These are phyloP conservation scores for Nothophytophthora sp. DNA, from an alignment of 352 stramenopile species.

Conservation along the genomic window DNA sequence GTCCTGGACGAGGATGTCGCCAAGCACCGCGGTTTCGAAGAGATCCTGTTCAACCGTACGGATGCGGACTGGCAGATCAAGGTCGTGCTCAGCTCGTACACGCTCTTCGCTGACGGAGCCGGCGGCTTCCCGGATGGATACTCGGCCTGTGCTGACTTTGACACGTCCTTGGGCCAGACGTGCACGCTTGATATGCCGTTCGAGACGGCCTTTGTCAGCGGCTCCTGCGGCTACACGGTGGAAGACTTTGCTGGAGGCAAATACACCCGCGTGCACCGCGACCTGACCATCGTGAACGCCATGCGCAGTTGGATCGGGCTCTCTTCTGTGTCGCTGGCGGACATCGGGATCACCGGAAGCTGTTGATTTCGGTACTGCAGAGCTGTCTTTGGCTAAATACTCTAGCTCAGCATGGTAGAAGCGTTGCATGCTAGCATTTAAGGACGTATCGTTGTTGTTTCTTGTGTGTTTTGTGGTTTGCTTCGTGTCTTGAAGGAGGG, in stretches of 20 bases:
- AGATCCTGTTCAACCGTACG: slow-evolving; percentile 49
- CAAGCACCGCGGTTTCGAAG: slow-evolving; percentile 59
- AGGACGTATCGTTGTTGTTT: no score
- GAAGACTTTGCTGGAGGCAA: slow-evolving; percentile 49
- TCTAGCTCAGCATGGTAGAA: no score
- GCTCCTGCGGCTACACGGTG: slow-evolving; percentile 65
- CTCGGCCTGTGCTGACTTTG: slow-evolving; percentile 47
- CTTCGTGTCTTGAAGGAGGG: no score
- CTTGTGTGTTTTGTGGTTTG: no score
- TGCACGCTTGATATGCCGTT: slow-evolving; percentile 45
- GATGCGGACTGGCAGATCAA: slow-evolving; percentile 71
- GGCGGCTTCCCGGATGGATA: slow-evolving; percentile 57
- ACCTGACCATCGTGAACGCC: slow-evolving; percentile 64
- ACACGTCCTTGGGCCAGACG: slow-evolving; percentile 25
- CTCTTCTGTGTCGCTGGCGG: slow-evolving; percentile 21
- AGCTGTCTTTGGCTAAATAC: no score
- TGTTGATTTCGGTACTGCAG: slow-evolving; percentile 25
- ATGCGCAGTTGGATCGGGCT: slow-evolving; percentile 62
- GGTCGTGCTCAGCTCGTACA: slow-evolving; percentile 74
- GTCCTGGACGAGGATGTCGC: slow-evolving; percentile 54
- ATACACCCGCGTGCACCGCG: slow-evolving; percentile 73
- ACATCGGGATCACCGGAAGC: slow-evolving; percentile 42
- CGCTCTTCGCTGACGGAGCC: slow-evolving; percentile 44
- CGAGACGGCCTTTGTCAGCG: slow-evolving; percentile 48
- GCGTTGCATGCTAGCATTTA: no score